Evolutionary conservation across 2,329 filamentous ascomycete species (phyloP), one percentile per base, ranked within the genome.

Genomic region (Colletotrichum tropicicola): DNA sequence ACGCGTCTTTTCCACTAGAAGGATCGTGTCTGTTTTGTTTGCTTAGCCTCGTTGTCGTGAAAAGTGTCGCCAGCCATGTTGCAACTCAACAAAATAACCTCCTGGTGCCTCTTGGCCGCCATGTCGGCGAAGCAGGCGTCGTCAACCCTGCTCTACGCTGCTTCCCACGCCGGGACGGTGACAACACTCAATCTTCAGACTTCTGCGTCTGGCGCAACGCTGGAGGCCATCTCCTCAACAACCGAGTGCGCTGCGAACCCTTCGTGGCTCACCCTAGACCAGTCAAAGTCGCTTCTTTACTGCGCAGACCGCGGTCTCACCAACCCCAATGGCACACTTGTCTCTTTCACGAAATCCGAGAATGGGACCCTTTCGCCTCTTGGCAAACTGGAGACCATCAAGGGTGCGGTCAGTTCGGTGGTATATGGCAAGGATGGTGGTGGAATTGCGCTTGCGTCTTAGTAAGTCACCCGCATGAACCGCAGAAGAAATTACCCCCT

Each of bases 161-260:
- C 82, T 2, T 83, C 83, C 6, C 85, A 85, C 73, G 75, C 77
- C 57, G 82, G 83, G 61, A 78, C 75, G 25, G 71, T 86, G 65
- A 83, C 80, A 12, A 83, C 82, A n/a, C 76, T 86, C 51, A 76
- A 80, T 63, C 73, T 84, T 57, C 21, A 58, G 21, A 45, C 47
- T 6, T 58, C 59, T 1, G 59, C 37, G 12, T 45, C 53, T 5
- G 59, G 45, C 3, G 23, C 54, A 10, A 59, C 45, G 10, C 25
- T 63, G n/a, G 41, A 63, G 15, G 53, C 59, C 25, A 63, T 63
- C 37, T 48, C 54, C 3, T 28, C 53, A 15, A 67, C 67, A 6
- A 56, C 58, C 10, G 68, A 68, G 15, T 67, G 65, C 39, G 65
- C 62, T 15, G 65, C 60, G 17, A 67, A 67, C 35, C 65, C 65